Evolutionary conservation across 805 yeast genomes (phyloP).

Genomic region (Wickerhamomyces kurtzmanii): DNA sequence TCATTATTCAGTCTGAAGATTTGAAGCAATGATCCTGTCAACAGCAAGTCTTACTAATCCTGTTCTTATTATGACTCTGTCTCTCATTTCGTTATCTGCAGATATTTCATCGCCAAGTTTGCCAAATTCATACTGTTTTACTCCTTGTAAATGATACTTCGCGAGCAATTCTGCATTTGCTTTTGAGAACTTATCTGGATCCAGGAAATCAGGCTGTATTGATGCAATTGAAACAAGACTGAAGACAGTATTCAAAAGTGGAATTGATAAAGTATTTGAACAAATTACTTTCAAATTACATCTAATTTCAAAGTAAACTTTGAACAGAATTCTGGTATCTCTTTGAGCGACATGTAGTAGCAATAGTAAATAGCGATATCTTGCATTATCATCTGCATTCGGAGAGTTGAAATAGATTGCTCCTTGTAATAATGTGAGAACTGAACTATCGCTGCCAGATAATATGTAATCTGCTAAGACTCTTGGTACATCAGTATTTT

Average conservation of each 20-base stretch:
- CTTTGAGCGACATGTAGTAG: slow-evolving; percentile 20
- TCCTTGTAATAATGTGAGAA: slow-evolving; percentile 23
- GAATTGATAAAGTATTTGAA: slow-evolving; percentile 7
- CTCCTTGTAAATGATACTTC: slow-evolving; percentile 5
- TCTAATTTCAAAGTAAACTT: slow-evolving; percentile 20
- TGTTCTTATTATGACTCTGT: too few relatives aligned
- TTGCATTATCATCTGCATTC: slow-evolving; percentile 24
- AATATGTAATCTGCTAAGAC: slow-evolving; percentile 21
- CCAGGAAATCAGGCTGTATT: slow-evolving; percentile 12
- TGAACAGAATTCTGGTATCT: slow-evolving; percentile 22
- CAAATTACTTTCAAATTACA: slow-evolving; percentile 13
- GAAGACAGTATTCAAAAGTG: slow-evolving; percentile 19
- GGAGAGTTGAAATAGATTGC: slow-evolving; percentile 21
- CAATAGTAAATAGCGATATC: slow-evolving; percentile 21
- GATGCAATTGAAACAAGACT: slow-evolving; percentile 22
- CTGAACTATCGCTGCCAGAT: slow-evolving; percentile 18
- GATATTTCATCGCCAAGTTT: neutral
- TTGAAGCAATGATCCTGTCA: too few relatives aligned
- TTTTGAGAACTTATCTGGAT: slow-evolving; percentile 1
- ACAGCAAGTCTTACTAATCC: too few relatives aligned
- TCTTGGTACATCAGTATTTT: slow-evolving; percentile 27
- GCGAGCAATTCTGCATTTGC: slow-evolving; percentile 4
- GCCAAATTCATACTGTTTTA: slow-evolving; percentile 5
- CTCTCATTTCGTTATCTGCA: too few relatives aligned
- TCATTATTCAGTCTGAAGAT: too few relatives aligned